A percentile compares a stretch with the other conserved stretches of the same genome.
phyloP scores from a whole-genome alignment of 768 basidiomycete species.

The Mycena haematopus region DNA sequence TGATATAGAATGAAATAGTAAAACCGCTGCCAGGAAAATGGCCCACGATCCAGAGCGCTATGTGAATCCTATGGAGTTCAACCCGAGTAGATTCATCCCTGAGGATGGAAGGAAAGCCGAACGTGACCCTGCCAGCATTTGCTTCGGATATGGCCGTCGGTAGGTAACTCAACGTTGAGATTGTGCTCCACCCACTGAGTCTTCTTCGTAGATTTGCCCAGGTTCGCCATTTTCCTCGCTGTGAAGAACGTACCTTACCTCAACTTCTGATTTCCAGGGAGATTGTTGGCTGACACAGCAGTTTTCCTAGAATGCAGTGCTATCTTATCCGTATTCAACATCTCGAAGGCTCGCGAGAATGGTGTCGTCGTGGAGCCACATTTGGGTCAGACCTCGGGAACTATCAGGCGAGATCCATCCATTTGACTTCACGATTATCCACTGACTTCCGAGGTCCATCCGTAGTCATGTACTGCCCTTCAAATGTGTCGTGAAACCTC shows the following conservation, averaged over 20 bases:
- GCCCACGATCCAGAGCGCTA: slow-evolving; percentile 27
- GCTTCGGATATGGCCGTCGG: slow-evolving; percentile 25
- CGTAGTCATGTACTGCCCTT: too few relatives aligned
- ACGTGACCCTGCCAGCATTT: slow-evolving; percentile 9
- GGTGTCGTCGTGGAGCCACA: slow-evolving; percentile 1
- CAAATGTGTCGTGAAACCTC: too few relatives aligned
- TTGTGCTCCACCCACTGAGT: background rate
- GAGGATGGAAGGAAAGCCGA: background rate
- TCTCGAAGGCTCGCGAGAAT: slow-evolving; percentile 5
- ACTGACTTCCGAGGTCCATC: too few relatives aligned
- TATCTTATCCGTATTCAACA: slow-evolving; percentile 14
- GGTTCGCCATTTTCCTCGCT: too few relatives aligned
- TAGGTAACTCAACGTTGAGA: background rate
- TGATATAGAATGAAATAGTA: background rate
- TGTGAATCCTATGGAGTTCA: slow-evolving; percentile 21
- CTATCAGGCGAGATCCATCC: too few relatives aligned
- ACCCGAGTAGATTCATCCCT: slow-evolving; percentile 24
- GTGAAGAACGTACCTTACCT: too few relatives aligned
- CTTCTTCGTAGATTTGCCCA: slow-evolving; percentile 22
- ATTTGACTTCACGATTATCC: too few relatives aligned
- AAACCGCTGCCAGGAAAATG: slow-evolving; percentile 25
- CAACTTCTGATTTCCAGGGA: slow-evolving; percentile 3
- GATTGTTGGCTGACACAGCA: slow-evolving; percentile 3
- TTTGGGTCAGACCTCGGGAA: too few relatives aligned
- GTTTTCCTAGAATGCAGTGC: slow-evolving; percentile 18